A percentile compares a stretch with the other conserved stretches of the same genome.
Conservation (phyloP, 2,329 filamentous ascomycete genomes). For the Ascocoryne sarcoides region DNA sequence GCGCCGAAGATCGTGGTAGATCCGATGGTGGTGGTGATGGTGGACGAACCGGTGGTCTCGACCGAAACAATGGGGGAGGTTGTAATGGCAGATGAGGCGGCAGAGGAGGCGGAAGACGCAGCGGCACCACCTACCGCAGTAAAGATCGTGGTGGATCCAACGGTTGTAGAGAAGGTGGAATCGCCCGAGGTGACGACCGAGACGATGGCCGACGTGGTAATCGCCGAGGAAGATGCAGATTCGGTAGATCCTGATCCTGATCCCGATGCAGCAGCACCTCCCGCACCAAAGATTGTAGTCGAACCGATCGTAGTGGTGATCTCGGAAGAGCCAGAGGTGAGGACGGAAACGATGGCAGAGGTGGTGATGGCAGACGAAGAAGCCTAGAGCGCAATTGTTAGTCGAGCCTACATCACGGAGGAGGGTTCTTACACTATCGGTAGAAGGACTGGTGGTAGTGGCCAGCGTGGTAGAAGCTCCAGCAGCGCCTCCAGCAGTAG, state of each 20-base stretch:
- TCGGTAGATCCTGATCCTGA: slow-evolving; percentile 18
- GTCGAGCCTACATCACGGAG: background rate
- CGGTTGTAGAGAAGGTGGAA: slow-evolving; percentile 17
- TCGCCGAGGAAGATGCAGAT: background rate
- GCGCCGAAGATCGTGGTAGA: slow-evolving; percentile 19
- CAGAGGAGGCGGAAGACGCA: slow-evolving; percentile 2
- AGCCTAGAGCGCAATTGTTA: slow-evolving; percentile 5
- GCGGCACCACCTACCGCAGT: slow-evolving; percentile 6
- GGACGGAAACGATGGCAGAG: slow-evolving; percentile 14
- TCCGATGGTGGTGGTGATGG: slow-evolving; percentile 17
- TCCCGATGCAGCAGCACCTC: slow-evolving; percentile 2
- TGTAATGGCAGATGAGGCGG: slow-evolving; percentile 13
- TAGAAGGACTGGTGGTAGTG: slow-evolving; percentile 1
- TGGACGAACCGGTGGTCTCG: slow-evolving; percentile 13
- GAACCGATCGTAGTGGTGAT: slow-evolving; percentile 19
- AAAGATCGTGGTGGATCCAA: slow-evolving; percentile 23
- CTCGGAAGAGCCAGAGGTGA: slow-evolving; percentile 17
- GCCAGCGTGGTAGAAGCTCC: background rate
- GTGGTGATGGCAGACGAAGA: slow-evolving; percentile 21
- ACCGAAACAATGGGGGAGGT: slow-evolving; percentile 16
- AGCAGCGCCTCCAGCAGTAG: slow-evolving; percentile 3
- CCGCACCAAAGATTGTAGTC: slow-evolving; percentile 19
- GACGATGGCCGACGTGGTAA: slow-evolving; percentile 6
- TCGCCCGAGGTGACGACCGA: slow-evolving; percentile 16
- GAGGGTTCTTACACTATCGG: slow-evolving; percentile 3